Conservation (phyloP, 2,329 filamentous ascomycete species). For the Colletotrichum truncatum region DNA sequence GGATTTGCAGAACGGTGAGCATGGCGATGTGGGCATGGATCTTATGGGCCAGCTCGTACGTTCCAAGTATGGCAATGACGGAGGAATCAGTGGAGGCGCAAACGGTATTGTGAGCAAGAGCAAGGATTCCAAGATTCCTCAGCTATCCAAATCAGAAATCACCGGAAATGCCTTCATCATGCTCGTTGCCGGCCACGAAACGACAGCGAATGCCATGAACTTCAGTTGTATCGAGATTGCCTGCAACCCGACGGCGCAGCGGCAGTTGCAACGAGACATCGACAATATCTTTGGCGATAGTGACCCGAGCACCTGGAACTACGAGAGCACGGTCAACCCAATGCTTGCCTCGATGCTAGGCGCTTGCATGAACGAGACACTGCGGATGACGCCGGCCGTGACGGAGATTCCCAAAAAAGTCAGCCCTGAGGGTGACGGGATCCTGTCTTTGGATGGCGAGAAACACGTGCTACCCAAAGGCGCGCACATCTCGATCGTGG, state of each 20-base stretch:
- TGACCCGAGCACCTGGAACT: conserved; percentile 73
- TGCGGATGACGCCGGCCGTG: conserved; percentile 78
- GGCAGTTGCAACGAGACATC: conserved; percentile 73
- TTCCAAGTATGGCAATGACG: conserved; percentile 46
- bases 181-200: conserved; percentile 82
- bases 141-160: conserved; percentile 71
- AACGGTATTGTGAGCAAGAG: conserved; percentile 17
- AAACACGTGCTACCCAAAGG: conserved; percentile 66
- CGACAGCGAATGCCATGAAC: conserved; percentile 79
- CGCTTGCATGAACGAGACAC: conserved; percentile 80
- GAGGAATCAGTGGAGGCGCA: conserved; percentile 21
- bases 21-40: conserved; percentile 58
- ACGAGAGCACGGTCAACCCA: conserved; percentile 71
- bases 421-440: conserved; percentile 57
- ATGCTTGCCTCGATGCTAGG: conserved; percentile 77
- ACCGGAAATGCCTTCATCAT: conserved; percentile 77
- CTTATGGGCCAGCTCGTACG: conserved; percentile 61
- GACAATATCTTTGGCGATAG: conserved; percentile 69
- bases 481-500: conserved; percentile 64
- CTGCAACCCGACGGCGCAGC: conserved; percentile 70
- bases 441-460: conserved; percentile 66
- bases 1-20: conserved; percentile 45
- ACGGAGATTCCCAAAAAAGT: conserved; percentile 77
- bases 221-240: conserved; percentile 76
- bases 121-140: conserved; percentile 39